These are phyloP conservation scores for Hibiscus mutabilis DNA, from an alignment of 345 rosid species.

Conservation along the genomic window DNA sequence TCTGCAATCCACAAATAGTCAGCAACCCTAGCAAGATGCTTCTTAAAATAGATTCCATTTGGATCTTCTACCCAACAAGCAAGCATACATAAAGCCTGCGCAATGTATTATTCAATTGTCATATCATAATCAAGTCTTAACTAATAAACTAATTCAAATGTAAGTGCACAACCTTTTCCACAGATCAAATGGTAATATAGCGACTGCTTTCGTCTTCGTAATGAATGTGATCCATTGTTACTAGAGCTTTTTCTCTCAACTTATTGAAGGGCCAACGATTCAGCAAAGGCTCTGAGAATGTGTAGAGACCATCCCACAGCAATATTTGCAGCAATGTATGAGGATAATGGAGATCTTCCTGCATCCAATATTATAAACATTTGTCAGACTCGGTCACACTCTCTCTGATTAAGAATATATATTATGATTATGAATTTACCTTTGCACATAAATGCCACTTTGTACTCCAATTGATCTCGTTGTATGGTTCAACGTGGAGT, in stretches of 20 bases:
- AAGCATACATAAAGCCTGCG: slow-evolving; percentile 33
- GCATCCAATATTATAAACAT: slow-evolving; percentile 28
- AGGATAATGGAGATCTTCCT: slow-evolving; percentile 57
- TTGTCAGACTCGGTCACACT: no score
- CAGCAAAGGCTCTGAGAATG: slow-evolving; percentile 40
- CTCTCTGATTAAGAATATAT: no score
- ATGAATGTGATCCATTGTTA: slow-evolving; percentile 47
- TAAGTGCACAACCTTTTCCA: slow-evolving; percentile 38
- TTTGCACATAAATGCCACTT: slow-evolving; percentile 45
- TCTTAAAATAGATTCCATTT: slow-evolving; percentile 40
- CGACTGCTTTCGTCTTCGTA: slow-evolving; percentile 59
- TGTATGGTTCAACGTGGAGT: slow-evolving; percentile 5
- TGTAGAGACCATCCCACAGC: slow-evolving; percentile 49
- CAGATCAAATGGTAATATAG: slow-evolving; percentile 51
- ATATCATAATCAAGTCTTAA: no score
- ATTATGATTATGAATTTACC: slow-evolving; percentile 13
- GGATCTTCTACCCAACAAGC: slow-evolving; percentile 74
- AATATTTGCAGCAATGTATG: slow-evolving; percentile 13
- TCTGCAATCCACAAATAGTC: slow-evolving; percentile 63
- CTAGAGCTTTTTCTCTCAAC: slow-evolving; percentile 43
- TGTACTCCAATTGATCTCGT: slow-evolving; percentile 38
- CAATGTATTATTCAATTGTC: no score
- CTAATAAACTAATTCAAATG: no score
- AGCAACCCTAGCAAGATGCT: slow-evolving; percentile 53
- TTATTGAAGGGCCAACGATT: slow-evolving; percentile 48